Evolutionary conservation across 441 rosid species (phyloP).

Genomic region (Daphne laureola): DNA sequence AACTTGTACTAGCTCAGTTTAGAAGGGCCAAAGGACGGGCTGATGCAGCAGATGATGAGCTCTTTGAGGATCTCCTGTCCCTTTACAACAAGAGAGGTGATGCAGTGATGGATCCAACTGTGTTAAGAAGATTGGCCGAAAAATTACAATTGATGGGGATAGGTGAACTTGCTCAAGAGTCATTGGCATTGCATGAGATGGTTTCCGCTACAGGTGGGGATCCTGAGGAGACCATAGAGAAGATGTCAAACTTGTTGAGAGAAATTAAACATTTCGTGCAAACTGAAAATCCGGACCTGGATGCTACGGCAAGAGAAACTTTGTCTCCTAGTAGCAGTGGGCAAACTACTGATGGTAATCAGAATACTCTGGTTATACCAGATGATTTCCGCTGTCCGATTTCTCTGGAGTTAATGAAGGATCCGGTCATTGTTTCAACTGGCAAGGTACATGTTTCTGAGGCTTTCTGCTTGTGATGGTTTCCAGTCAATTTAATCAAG

Average conservation of each 20-base stretch:
- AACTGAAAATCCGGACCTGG: constrained; percentile 52
- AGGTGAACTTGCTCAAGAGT: constrained; percentile 73
- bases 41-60: constrained; percentile 53
- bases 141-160: constrained; percentile 66
- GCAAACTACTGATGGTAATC: constrained; percentile 52
- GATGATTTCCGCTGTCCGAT: constrained; percentile 97
- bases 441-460: constrained; percentile 62
- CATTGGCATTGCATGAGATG: constrained; percentile 85
- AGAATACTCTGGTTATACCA: constrained; percentile 61
- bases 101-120: constrained; percentile 37
- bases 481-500: too few species aligned
- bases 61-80: constrained; percentile 54
- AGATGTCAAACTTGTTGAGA: constrained; percentile 72
- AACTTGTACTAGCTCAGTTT: constrained; percentile 79
- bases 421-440: constrained; percentile 94
- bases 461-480: constrained; percentile 11
- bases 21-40: constrained; percentile 83
- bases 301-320: constrained; percentile 38
- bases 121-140: constrained; percentile 51
- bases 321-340: constrained; percentile 38
- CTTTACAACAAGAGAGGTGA: constrained; percentile 49
- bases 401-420: constrained; percentile 89
- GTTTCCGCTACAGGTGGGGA: constrained; percentile 62
- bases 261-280: constrained; percentile 81
- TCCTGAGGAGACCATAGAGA: constrained; percentile 69